Conservation (phyloP, 148 eudicot species). For the Mesembryanthemum crystallinum region DNA sequence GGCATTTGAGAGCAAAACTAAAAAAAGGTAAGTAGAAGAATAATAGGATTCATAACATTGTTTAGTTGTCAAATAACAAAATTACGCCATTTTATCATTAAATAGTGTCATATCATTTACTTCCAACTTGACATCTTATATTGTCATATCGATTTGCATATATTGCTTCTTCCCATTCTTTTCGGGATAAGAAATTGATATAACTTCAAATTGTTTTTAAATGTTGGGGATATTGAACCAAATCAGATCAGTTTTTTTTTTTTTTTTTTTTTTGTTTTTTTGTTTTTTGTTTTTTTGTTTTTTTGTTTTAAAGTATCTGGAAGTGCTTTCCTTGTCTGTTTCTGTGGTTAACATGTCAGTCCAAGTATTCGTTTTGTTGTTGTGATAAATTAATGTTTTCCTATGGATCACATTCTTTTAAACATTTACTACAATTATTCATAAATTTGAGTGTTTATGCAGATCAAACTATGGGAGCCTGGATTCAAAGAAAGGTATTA, state of each 20-base stretch:
- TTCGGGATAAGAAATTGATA: neutral
- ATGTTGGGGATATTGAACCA: neutral
- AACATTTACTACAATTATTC: neutral
- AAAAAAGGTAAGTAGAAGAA: no score
- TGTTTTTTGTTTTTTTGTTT: no score
- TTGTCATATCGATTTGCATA: neutral
- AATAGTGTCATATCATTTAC: no score
- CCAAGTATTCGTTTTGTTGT: neutral
- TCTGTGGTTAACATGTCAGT: neutral
- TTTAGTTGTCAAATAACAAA: no score
- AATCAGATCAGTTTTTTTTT: neutral
- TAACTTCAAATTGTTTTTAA: neutral
- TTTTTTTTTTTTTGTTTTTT: no score
- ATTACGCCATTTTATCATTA: no score
- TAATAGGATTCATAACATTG: no score
- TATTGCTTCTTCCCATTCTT: neutral
- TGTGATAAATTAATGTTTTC: neutral
- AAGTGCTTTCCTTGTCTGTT: neutral
- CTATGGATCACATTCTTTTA: neutral
- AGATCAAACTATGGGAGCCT: constrained; percentile 94
- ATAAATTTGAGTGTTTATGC: constrained; percentile 22
- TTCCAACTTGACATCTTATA: no score
- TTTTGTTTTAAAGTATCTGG: no score
- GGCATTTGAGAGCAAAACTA: no score
- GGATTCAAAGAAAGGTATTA: constrained; percentile 95